Evolutionary conservation across 345 rosid genomes (phyloP).

Genomic region (Hevea brasiliensis): DNA sequence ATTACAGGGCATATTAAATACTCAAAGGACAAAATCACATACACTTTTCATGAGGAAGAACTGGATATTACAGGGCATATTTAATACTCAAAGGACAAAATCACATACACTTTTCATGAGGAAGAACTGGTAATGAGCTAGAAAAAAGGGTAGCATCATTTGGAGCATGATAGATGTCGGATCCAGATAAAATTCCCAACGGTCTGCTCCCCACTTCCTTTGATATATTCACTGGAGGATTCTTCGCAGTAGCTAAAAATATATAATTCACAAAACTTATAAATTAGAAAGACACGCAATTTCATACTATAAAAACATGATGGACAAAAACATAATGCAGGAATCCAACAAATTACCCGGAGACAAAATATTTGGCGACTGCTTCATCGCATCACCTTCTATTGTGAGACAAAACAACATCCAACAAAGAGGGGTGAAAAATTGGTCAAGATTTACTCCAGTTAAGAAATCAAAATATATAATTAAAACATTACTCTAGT

Average conservation of each 20-base stretch:
- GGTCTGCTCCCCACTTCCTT: conserved; percentile 36
- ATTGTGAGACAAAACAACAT: conserved; percentile 11
- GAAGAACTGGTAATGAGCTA: conserved; percentile 64
- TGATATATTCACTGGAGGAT: conserved; percentile 29
- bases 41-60: conserved; percentile 59
- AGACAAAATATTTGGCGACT: conserved; percentile 22
- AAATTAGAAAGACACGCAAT: not conserved
- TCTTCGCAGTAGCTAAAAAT: conserved; percentile 31
- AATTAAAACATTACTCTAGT: too few species aligned
- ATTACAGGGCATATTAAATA: not conserved
- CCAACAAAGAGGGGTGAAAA: not conserved
- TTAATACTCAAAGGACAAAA: not conserved
- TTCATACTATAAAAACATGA: not conserved
- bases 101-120: conserved; percentile 55
- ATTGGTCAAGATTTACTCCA: too few species aligned
- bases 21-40: conserved; percentile 23
- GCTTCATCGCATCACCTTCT: conserved; percentile 41
- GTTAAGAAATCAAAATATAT: too few species aligned
- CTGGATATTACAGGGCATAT: not conserved
- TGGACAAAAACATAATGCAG: not conserved
- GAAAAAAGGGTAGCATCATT: conserved; percentile 66
- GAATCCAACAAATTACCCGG: conserved; percentile 32
- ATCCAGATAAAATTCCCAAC: conserved; percentile 38
- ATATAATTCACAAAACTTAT: not conserved
- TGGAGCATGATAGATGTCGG: conserved; percentile 39